These are phyloP conservation scores for Globisporangium nodosum DNA, from an alignment of 352 stramenopile genomes.

Conservation along the genomic window DNA sequence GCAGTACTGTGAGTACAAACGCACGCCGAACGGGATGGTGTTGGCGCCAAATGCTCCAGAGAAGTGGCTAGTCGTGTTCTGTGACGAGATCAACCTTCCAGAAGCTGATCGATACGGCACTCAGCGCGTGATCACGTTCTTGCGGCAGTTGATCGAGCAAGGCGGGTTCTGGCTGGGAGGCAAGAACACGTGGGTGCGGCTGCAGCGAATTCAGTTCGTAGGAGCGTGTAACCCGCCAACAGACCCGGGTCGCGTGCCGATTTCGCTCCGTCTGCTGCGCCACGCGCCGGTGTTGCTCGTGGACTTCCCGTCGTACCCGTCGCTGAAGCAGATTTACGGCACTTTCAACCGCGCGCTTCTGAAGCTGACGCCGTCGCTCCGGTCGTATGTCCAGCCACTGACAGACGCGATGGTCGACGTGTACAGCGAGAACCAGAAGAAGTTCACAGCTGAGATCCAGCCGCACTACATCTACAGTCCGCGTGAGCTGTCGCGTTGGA, in stretches of 20 bases:
- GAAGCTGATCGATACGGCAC: conserved; percentile 98
- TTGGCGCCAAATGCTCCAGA: conserved; percentile 92
- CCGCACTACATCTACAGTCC: conserved; percentile 99
- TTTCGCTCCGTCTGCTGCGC: conserved; percentile 97
- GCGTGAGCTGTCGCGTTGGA: conserved; percentile 98
- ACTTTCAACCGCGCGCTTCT: conserved; percentile 99
- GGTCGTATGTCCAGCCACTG: conserved; percentile 93
- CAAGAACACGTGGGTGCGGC: conserved; percentile 88
- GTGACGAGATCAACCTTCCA: conserved; percentile 99
- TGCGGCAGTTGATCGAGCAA: conserved; percentile 98
- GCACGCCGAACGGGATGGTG: conserved; percentile 95
- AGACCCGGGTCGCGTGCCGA: conserved; percentile 95
- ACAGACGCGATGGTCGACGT: conserved; percentile 99
- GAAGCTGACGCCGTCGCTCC: conserved; percentile 97
- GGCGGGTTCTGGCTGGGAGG: conserved; percentile 87
- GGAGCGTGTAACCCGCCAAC: conserved; percentile 99
- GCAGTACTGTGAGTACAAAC: conserved; percentile 99
- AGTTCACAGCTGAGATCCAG: conserved; percentile 91
- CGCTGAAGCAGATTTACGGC: conserved; percentile 98
- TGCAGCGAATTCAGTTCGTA: conserved; percentile 95
- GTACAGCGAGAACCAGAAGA: conserved; percentile 96
- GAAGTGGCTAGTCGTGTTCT: conserved; percentile 99
- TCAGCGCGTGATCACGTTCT: conserved; percentile 98
- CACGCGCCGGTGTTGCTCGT: conserved; percentile 99
- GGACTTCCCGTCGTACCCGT: conserved; percentile 96